Evolutionary conservation across 2,329 filamentous ascomycete genomes (phyloP).

Genomic region (Trichoderma arundinaceum): DNA sequence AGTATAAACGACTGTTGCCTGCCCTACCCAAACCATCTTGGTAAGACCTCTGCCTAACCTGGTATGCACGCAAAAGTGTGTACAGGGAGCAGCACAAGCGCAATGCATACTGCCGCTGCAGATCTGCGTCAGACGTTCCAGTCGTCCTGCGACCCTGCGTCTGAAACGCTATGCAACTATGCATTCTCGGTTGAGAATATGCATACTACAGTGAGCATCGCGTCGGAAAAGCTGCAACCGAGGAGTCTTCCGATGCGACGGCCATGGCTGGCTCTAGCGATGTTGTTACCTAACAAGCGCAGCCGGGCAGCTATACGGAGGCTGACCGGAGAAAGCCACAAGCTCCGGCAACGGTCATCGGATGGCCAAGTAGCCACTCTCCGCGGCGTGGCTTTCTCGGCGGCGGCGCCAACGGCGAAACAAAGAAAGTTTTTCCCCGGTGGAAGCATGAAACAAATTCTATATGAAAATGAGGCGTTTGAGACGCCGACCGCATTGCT

Average conservation of each 20-base stretch:
- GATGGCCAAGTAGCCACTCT: background rate
- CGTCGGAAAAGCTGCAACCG: background rate
- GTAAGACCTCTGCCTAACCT: background rate
- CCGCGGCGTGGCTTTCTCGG: background rate
- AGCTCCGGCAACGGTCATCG: background rate
- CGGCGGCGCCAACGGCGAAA: slow-evolving; percentile 7
- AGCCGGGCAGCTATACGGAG: background rate
- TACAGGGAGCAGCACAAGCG: background rate
- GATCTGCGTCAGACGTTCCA: slow-evolving; percentile 9
- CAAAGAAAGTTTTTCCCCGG: background rate
- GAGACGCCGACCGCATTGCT: too few relatives aligned
- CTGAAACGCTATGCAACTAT: slow-evolving; percentile 13
- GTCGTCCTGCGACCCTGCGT: background rate
- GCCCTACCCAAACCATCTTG: too few relatives aligned
- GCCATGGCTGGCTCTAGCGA: background rate
- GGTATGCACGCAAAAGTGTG: background rate
- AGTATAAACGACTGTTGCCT: too few relatives aligned
- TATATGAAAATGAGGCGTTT: slow-evolving; percentile 10
- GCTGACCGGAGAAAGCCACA: background rate
- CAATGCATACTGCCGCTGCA: slow-evolving; percentile 13
- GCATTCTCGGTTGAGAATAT: background rate
- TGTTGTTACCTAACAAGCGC: background rate
- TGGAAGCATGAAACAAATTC: background rate
- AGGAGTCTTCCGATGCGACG: too few relatives aligned
- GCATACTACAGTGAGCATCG: background rate